Conservation (phyloP, 495 filamentous ascomycete genomes). For the Immersiella caudata region DNA sequence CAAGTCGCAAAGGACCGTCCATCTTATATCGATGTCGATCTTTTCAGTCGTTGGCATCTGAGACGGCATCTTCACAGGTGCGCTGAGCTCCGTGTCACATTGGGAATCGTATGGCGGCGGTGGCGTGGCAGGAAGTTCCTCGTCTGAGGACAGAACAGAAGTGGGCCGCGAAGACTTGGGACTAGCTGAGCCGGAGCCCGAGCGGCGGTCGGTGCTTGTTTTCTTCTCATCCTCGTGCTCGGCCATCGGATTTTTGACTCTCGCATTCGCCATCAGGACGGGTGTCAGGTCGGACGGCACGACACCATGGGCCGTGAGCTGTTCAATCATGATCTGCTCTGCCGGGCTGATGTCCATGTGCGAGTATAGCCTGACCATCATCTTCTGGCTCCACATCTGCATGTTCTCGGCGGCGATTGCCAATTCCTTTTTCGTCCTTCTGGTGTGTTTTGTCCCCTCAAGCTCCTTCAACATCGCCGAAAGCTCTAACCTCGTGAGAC, state of each 20-base stretch:
- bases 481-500: conserved; percentile 78
- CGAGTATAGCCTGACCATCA: conserved; percentile 88
- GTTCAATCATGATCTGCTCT: conserved; percentile 99
- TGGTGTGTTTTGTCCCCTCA: conserved; percentile 57
- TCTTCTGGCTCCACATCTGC: conserved; percentile 96
- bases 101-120: conserved; percentile 75
- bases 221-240: conserved; percentile 22
- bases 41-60: conserved; percentile 78
- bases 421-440: conserved; percentile 67
- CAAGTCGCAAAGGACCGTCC: conserved; percentile 96
- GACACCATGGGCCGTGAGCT: conserved; percentile 90
- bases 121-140: conserved; percentile 50
- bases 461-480: conserved; percentile 72
- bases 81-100: conserved; percentile 68
- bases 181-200: conserved; percentile 10
- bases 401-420: conserved; percentile 71
- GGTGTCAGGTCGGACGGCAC: conserved; percentile 79
- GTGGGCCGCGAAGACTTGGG: conserved; percentile 27
- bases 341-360: conserved; percentile 93
- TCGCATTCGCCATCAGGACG: conserved; percentile 86
- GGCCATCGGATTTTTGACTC: conserved; percentile 91
- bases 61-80: conserved; percentile 72
- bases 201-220: background rate
- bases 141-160: conserved; percentile 30
- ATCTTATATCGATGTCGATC: conserved; percentile 94